Conservation (phyloP, 441 rosid genomes). For the Aleurites moluccanus region DNA sequence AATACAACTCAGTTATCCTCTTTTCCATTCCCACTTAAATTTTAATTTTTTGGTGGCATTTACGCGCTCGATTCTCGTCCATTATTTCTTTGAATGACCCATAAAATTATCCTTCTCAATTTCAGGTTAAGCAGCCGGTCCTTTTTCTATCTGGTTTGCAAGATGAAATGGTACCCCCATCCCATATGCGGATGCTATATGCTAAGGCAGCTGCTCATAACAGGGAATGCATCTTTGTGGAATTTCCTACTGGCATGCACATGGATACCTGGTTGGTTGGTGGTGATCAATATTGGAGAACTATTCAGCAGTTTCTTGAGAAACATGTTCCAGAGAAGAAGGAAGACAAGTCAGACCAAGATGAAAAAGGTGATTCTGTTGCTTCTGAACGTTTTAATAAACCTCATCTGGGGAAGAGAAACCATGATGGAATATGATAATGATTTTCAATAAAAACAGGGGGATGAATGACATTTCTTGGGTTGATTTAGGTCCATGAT, state of each 20-base stretch:
- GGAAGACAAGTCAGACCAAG: constrained; percentile 33
- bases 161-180: constrained; percentile 98
- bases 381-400: constrained; percentile 22
- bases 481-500: background rate
- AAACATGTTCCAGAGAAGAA: constrained; percentile 53
- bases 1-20: background rate
- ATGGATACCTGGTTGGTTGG: constrained; percentile 98
- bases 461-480: background rate
- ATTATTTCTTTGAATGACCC: background rate
- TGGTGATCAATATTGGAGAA: constrained; percentile 87
- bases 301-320: constrained; percentile 56
- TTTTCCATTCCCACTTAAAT: background rate
- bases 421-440: background rate
- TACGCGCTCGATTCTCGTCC: background rate
- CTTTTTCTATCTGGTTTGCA: constrained; percentile 95
- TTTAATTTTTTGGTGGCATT: background rate
- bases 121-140: constrained; percentile 83
- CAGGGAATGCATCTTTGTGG: constrained; percentile 63
- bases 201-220: constrained; percentile 82
- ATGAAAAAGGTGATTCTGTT: constrained; percentile 34
- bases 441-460: background rate
- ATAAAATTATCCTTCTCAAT: constrained; percentile 20
- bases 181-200: constrained; percentile 86
- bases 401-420: background rate
- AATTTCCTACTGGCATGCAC: constrained; percentile 93